phyloP scores from a whole-genome alignment of 331 rosid genomes.

The Ulmus americana region DNA sequence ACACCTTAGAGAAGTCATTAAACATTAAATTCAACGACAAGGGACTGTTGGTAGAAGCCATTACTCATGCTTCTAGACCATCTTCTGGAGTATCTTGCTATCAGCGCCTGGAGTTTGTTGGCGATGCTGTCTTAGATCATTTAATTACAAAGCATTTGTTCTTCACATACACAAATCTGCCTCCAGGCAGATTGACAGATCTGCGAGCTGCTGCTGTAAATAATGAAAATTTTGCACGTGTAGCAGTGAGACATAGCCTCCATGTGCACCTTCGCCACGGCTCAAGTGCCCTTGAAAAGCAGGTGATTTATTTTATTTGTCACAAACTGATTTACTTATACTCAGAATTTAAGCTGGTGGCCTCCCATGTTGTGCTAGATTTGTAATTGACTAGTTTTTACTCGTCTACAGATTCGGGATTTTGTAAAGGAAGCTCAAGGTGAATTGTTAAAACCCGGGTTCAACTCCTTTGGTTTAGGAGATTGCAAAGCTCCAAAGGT shows the following conservation, averaged over 20 bases:
- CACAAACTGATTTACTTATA: not conserved
- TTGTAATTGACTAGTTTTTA: conserved; percentile 4
- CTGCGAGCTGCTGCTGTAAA: conserved; percentile 99
- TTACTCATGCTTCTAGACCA: conserved; percentile 96
- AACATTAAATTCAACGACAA: conserved; percentile 56
- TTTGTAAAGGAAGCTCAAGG: conserved; percentile 88
- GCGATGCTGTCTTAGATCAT: conserved; percentile 96
- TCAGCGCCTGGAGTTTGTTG: conserved; percentile 97
- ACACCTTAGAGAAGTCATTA: conserved; percentile 68
- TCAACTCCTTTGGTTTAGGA: conserved; percentile 96
- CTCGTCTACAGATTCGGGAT: conserved; percentile 65
- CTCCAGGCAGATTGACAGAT: conserved; percentile 96
- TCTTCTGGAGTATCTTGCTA: conserved; percentile 96
- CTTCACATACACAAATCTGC: conserved; percentile 86
- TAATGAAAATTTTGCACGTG: conserved; percentile 98
- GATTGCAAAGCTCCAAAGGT: conserved; percentile 99
- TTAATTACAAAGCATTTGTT: conserved; percentile 90
- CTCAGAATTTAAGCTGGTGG: not conserved
- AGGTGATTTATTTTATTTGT: conserved; percentile 41
- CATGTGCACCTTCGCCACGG: conserved; percentile 94
- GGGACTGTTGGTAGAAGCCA: conserved; percentile 81
- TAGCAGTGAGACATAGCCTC: conserved; percentile 81
- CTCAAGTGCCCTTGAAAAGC: conserved; percentile 87
- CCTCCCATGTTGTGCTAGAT: not conserved
- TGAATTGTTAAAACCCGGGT: conserved; percentile 80